Base-by-base conservation (phyloP, 2,329 filamentous ascomycete genomes). In the Didymella lethalis region DNA sequence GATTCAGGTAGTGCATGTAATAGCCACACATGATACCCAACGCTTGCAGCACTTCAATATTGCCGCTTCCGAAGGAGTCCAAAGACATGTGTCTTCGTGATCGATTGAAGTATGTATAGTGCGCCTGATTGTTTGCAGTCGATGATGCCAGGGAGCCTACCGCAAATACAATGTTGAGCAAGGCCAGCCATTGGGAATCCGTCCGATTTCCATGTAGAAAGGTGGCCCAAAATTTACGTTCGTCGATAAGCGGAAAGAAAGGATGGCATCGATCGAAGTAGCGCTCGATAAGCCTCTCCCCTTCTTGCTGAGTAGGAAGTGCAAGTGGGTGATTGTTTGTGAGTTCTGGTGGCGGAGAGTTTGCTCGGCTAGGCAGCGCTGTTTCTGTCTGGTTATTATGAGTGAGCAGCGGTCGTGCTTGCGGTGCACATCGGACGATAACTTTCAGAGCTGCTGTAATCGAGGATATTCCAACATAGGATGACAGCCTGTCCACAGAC, bases 1-100 rank as follows among this genome's bases (percentile, higher is more conserved):
- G 84, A 76, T 91, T 91, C 67, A 90, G 86, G 69, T 92, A 92
- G 75, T 92, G 90, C 55, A 92, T 84, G 72, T 93, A 93, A 77
- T 88, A 90, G 28, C 90, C 90, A 40, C 89, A 89, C 67, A 92
- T 86, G 26, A 93, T 81, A 2, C 86, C 86, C 16, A 92, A 76
- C 1, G 90, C 87, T 71, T 93, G 90, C 2, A 92, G 82, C 0
- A 86, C 89, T 73, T 92, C 89, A n/a, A 92, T 80, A 65, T 89
- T 87, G 44, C 88, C 88, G 66, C 87, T 89, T 2, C 88, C 88
- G 52, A 91, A 85, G 2, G 86, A 85, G 62, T 90, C 88, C 61
- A 92, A 80, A 7, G 82, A 84, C 10, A 92, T 78, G 66, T 90
- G 84, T 54, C 87, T 84, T 77, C 88, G 88, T 18, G 89, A 87